Percentiles rank a stretch among this genome's conserved stretches.
Evolutionary conservation across 2,329 filamentous ascomycete genomes (phyloP).

Genomic region (Hirsutella rhossiliensis): DNA sequence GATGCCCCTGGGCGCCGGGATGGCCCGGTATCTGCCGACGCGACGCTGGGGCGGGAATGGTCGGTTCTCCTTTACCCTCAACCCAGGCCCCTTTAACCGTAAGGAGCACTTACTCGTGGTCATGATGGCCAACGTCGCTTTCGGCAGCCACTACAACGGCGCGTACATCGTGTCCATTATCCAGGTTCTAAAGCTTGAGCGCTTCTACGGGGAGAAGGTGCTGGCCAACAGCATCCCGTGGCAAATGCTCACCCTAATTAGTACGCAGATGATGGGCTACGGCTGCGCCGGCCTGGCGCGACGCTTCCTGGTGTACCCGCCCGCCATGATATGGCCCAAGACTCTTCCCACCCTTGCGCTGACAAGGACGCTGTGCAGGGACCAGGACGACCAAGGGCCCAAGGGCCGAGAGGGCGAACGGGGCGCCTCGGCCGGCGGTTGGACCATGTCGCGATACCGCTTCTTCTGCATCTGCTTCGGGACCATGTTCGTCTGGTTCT

Average conservation of each 20-base stretch:
- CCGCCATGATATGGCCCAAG: constrained; percentile 37
- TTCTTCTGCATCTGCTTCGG: constrained; percentile 30
- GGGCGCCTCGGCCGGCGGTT: constrained; percentile 10
- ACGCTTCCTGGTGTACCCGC: constrained; percentile 34
- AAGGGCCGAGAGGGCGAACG: not conserved
- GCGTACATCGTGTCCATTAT: constrained; percentile 33
- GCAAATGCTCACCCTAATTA: constrained; percentile 31
- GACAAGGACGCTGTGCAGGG: constrained; percentile 12
- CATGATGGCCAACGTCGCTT: constrained; percentile 43
- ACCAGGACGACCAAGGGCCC: constrained; percentile 2
- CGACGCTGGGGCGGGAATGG: constrained; percentile 1
- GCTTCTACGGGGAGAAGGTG: constrained; percentile 30
- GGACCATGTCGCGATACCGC: constrained; percentile 16
- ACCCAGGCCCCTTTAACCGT: constrained; percentile 37
- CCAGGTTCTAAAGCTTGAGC: constrained; percentile 30
- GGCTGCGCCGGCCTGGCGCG: constrained; percentile 35
- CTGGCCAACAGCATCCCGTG: constrained; percentile 24
- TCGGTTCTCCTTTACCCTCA: constrained; percentile 19
- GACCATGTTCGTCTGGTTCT: constrained; percentile 38
- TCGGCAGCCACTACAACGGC: constrained; percentile 14
- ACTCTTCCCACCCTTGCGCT: constrained; percentile 33
- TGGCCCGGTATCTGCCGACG: constrained; percentile 13
- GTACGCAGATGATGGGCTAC: constrained; percentile 39
- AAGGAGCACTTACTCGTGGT: constrained; percentile 43
- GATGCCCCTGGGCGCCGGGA: constrained; percentile 22